These are phyloP conservation scores for Populus simonii DNA, from an alignment of 345 rosid genomes.

Conservation along the genomic window DNA sequence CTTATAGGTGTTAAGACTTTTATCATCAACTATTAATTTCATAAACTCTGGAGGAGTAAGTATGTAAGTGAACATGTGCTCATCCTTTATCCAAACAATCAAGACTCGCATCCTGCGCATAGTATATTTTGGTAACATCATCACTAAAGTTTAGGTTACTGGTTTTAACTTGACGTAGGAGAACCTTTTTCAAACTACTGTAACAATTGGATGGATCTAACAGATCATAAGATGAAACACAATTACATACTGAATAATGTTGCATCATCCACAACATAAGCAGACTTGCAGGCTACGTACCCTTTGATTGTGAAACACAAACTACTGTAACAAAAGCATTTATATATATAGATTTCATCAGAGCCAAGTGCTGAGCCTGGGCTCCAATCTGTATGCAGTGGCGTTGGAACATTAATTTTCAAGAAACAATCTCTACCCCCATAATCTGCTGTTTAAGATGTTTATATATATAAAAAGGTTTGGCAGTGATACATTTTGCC, in stretches of 20 bases:
- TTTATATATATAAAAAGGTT: neutral
- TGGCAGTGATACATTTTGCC: neutral
- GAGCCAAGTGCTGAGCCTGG: neutral
- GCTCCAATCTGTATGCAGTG: no score
- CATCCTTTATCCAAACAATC: no score
- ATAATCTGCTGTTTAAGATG: neutral
- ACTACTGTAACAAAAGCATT: neutral
- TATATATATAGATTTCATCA: neutral
- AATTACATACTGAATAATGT: neutral
- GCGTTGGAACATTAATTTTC: neutral
- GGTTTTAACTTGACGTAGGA: no score
- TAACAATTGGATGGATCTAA: neutral
- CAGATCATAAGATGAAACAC: neutral
- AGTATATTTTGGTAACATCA: no score
- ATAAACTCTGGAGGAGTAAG: no score
- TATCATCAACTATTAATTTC: no score
- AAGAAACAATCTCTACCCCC: neutral
- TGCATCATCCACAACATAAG: neutral
- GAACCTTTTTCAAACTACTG: neutral
- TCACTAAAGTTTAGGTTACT: no score
- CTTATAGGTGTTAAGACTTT: no score
- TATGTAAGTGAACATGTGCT: no score
- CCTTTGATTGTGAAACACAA: neutral
- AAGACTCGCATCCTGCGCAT: no score
- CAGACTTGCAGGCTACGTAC: neutral